Base-by-base conservation (phyloP, 768 basidiomycete species). In the Tylopilus subfusipes region DNA sequence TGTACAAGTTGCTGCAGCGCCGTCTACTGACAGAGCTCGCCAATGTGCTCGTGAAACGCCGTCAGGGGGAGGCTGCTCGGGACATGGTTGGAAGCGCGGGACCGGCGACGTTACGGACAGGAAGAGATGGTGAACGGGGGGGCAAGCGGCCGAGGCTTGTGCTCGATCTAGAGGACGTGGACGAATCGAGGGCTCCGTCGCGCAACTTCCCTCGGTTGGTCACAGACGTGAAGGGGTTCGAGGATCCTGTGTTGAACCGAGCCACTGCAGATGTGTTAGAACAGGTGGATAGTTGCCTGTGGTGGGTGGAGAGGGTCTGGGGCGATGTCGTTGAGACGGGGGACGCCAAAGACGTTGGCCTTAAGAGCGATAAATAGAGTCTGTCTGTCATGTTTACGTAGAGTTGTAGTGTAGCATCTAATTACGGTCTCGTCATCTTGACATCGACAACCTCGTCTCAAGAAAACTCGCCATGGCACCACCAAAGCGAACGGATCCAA, bases 221-320 rank as follows among this genome's bases (percentile, higher is more conserved):
- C 21, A 16, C 69, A 7, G 61, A 64, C 11, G 73, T 86, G 39
- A 85, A 83, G 62, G 88, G 87, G 2, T 89, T 88, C 60, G 85
- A 89, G 53, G 86, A 86, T 59, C 75, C 75, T 25, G 72, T 83
- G 1, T 71, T 90, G 47, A 71, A 60, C n/a, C 56, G 62, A 13
- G 82, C 75, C 0, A 67, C 79, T 10, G 59, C 62, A 16, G 78
- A 81, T 13, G 74, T 73, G 21, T 66, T 78, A 50, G 58, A 50
- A 42, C 77, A 72, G 64, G 54, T 85, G 42, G 62, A 70, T 38
- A 50, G 36, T 3, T 75, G 75, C 50, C 63, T 84, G n/a, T 62
- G 62, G 36, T 90, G 87, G 87, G 71, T 78, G 5, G 75, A 78
- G 38, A 62, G 59, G n/a, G 72, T 79, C 7, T 88, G 86, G 86